Evolutionary conservation across 352 stramenopile species (phyloP).

Genomic region (Pythium brassicae): DNA sequence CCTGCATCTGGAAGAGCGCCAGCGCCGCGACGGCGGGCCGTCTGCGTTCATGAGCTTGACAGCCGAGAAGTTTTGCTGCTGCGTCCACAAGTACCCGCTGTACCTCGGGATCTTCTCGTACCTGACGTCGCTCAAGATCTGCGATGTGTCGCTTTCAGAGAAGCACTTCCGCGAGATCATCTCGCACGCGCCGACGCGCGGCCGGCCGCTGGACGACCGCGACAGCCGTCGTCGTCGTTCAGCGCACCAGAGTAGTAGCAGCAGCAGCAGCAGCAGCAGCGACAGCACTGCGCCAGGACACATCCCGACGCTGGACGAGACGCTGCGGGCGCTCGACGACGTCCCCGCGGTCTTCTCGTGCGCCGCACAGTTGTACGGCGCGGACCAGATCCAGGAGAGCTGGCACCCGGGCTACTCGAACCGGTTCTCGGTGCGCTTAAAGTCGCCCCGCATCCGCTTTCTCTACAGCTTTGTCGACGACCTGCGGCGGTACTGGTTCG

Average conservation of each 20-base stretch:
- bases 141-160: conserved; percentile 56
- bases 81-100: conserved; percentile 62
- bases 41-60: conserved; percentile 60
- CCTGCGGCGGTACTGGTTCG: conserved; percentile 66
- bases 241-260: too few species aligned
- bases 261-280: not conserved
- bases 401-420: conserved; percentile 84
- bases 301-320: conserved; percentile 55
- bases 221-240: too few species aligned
- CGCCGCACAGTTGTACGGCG: conserved; percentile 70
- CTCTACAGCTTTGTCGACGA: conserved; percentile 82
- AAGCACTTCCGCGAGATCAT: conserved; percentile 63
- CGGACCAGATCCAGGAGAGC: conserved; percentile 65
- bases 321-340: conserved; percentile 42
- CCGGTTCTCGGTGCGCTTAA: conserved; percentile 64
- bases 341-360: conserved; percentile 75
- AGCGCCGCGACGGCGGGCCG: conserved; percentile 21
- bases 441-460: conserved; percentile 76
- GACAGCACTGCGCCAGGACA: conserved; percentile 20
- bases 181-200: conserved; percentile 30
- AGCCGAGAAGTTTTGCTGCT: conserved; percentile 67
- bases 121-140: conserved; percentile 69
- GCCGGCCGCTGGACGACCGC: not conserved
- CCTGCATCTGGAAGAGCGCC: conserved; percentile 48
- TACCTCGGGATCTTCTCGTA: conserved; percentile 71